Conservation (phyloP, 2,329 filamentous ascomycete species). For the Xylaria sp. region DNA sequence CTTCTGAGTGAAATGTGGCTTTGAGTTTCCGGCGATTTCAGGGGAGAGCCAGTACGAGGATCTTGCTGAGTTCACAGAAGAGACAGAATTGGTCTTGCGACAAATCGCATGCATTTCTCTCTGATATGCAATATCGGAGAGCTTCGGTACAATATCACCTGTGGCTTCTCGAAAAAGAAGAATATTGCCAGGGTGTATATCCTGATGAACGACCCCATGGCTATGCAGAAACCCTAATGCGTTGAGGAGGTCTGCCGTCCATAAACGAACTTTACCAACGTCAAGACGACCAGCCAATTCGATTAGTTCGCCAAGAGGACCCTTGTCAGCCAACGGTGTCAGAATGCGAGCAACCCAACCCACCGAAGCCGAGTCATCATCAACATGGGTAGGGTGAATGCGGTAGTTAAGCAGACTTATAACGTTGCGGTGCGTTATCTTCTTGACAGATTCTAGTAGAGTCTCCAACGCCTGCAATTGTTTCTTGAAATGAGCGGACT, state of each 20-base stretch:
- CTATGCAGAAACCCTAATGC: conserved; percentile 88
- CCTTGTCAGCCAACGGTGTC: conserved; percentile 81
- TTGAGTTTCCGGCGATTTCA: conserved; percentile 73
- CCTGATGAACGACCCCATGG: conserved; percentile 83
- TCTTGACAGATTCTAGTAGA: conserved; percentile 79
- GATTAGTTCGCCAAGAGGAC: conserved; percentile 82
- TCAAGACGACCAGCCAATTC: conserved; percentile 80
- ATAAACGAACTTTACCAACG: conserved; percentile 80
- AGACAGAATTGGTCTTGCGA: conserved; percentile 61
- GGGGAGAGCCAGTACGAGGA: conserved; percentile 87
- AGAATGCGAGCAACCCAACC: conserved; percentile 80
- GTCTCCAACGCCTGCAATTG: conserved; percentile 80
- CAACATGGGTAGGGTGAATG: conserved; percentile 66
- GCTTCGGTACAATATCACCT: conserved; percentile 76
- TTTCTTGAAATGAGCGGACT: conserved; percentile 74
- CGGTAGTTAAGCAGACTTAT: conserved; percentile 85
- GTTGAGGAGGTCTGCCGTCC: conserved; percentile 92
- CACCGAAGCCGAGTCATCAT: conserved; percentile 53
- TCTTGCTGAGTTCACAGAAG: conserved; percentile 69
- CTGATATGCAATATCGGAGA: conserved; percentile 79
- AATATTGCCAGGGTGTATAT: conserved; percentile 82
- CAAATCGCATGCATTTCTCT: conserved; percentile 71
- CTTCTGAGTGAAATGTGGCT: conserved; percentile 75
- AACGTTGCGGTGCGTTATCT: conserved; percentile 78
- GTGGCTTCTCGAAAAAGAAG: conserved; percentile 76